Evolutionary conservation across 1,139 yeast genomes (phyloP), one percentile per base, ranked within the genome.

Genomic region (Hyphopichia wangnamkhiaoensis): DNA sequence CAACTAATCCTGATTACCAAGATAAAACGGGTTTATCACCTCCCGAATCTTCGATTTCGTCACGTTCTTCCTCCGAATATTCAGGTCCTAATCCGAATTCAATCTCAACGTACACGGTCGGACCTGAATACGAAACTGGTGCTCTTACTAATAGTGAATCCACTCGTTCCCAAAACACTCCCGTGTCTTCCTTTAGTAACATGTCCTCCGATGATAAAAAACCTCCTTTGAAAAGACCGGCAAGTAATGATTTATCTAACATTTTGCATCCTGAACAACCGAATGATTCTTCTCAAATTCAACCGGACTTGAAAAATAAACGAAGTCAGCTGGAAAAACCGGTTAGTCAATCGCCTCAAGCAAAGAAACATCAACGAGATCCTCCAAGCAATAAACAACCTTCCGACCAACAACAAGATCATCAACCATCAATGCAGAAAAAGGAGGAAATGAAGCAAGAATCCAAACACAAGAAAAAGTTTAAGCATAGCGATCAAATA

Each of bases 11-110:
- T n/a, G n/a, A n/a, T n/a, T n/a, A 24, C 5, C 9, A 6, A 5
- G 13, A 6, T 18, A 16, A 17, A 8, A 31, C 20, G n/a, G 17
- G 14, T 5, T 15, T 18, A 13, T 31, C 30, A 10, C 23, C 36
- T 34, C 36, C 31, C 10, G 36, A 34, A 14, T 34, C 36, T 8
- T 34, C 36, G 9, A 27, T 34, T 4, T 34, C 36, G 8, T 34
- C 36, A 6, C 12, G 36, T 5, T 25, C 31, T 18, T 27, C 36
- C 9, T 16, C 31, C 2, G 36, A 34, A 19, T 34, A 27, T 13
- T 17, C 28, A 4, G 31, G 20, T 7, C 15, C 18, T 12, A 30
- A 29, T 7, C 10, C 33, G n/a, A n/a, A n/a, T n/a, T n/a, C n/a
- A n/a, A n/a, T n/a, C n/a, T n/a, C n/a, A n/a, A n/a, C n/a, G n/a